phyloP scores from a whole-genome alignment of 495 filamentous ascomycete species.

The Recurvomyces mirabilis region DNA sequence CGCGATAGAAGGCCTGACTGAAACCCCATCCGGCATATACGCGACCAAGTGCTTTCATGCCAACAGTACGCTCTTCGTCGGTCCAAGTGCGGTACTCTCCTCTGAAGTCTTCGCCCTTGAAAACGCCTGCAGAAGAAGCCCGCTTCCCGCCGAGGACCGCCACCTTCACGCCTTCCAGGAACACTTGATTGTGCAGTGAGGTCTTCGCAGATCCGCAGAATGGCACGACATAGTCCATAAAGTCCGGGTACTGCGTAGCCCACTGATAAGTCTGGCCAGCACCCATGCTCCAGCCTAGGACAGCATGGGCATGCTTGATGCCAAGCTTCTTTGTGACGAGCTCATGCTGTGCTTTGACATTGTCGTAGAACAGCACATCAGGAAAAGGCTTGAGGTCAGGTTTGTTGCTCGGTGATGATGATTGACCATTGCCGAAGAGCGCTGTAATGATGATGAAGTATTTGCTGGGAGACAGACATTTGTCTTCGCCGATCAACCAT shows the following conservation, averaged over 20 bases:
- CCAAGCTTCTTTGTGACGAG: constrained; percentile 54
- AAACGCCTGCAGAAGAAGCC: constrained; percentile 39
- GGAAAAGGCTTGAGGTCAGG: constrained; percentile 46
- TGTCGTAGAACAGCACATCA: constrained; percentile 53
- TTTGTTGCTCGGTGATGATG: constrained; percentile 57
- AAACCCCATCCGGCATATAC: constrained; percentile 66
- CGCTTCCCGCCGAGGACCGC: constrained; percentile 53
- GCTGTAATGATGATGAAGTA: constrained; percentile 63
- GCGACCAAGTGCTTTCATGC: constrained; percentile 57
- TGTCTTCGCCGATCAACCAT: constrained; percentile 55
- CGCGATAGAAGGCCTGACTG: constrained; percentile 61
- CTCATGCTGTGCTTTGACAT: constrained; percentile 54
- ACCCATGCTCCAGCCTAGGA: constrained; percentile 64
- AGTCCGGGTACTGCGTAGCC: constrained; percentile 60
- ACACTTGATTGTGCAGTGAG: constrained; percentile 56
- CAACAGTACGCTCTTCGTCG: constrained; percentile 44
- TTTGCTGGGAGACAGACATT: constrained; percentile 46
- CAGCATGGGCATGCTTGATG: constrained; percentile 49
- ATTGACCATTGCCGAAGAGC: constrained; percentile 63
- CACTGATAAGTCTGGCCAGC: constrained; percentile 58
- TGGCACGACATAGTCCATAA: constrained; percentile 49
- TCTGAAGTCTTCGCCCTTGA: constrained; percentile 31
- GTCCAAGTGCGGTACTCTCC: constrained; percentile 42
- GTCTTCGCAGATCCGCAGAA: constrained; percentile 61
- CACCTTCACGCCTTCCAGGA: constrained; percentile 59